Conservation (phyloP, 495 filamentous ascomycete species). For the Penicillium atrosanguineum region DNA sequence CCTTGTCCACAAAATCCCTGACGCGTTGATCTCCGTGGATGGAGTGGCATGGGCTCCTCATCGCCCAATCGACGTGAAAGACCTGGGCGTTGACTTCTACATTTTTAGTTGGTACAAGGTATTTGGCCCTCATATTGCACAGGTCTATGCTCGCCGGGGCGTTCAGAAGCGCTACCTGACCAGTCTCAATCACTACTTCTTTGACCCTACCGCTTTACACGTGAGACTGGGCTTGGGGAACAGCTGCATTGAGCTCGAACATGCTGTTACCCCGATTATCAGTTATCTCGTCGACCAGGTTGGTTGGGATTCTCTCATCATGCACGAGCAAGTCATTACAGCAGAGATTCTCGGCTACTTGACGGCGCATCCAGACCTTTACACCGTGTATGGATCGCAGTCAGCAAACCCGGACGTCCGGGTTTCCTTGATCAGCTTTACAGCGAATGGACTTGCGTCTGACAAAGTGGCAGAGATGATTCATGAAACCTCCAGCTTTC, state of each 20-base stretch:
- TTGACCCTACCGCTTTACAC: background rate
- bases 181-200: conserved; percentile 1
- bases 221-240: background rate
- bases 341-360: background rate
- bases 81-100: conserved; percentile 64
- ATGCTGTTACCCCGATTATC: background rate
- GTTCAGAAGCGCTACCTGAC: conserved; percentile 26
- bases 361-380: background rate
- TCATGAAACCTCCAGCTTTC: background rate
- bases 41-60: conserved; percentile 67
- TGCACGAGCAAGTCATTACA: background rate
- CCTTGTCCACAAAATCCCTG: conserved; percentile 37
- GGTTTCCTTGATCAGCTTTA: background rate
- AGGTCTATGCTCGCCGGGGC: conserved; percentile 49
- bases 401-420: background rate
- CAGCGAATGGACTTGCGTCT: background rate
- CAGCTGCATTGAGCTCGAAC: conserved; percentile 42
- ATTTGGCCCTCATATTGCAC: conserved; percentile 62
- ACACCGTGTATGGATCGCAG: background rate
- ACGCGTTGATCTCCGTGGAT: conserved; percentile 43
- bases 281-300: background rate
- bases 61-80: conserved; percentile 56
- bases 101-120: conserved; percentile 69
- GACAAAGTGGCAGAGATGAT: too few species aligned
- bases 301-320: background rate